Evolutionary conservation across 163 green algal genomes (phyloP).

Genomic region (Chloroidium sp.): DNA sequence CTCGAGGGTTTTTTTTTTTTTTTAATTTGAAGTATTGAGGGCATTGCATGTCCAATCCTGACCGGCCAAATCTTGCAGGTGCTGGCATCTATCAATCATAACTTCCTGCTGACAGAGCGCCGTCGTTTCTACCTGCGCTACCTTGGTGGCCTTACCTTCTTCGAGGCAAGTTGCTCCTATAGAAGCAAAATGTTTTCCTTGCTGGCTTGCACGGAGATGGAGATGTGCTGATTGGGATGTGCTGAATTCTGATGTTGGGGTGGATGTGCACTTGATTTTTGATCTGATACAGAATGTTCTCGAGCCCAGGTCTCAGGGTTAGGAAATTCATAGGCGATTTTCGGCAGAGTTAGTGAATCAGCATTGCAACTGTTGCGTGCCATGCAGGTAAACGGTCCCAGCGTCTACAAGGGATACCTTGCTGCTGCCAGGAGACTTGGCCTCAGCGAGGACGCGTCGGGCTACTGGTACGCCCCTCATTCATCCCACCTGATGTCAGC

Average conservation of each 20-base stretch:
- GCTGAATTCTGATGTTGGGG: too few relatives aligned
- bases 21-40: too few relatives aligned
- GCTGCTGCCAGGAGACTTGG: constrained; percentile 29
- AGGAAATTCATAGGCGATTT: too few relatives aligned
- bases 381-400: constrained; percentile 24
- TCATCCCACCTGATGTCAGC: neutral
- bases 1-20: too few relatives aligned
- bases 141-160: constrained; percentile 41
- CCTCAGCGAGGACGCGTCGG: constrained; percentile 24
- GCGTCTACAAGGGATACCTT: constrained; percentile 34
- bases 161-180: constrained; percentile 31
- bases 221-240: neutral
- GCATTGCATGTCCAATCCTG: too few relatives aligned
- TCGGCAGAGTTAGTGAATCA: neutral
- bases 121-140: constrained; percentile 46
- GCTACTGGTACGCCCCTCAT: constrained; percentile 12
- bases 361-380: neutral
- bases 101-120: constrained; percentile 54
- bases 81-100: constrained; percentile 46
- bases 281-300: too few relatives aligned
- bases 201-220: neutral
- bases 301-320: too few relatives aligned
- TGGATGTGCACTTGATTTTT: too few relatives aligned
- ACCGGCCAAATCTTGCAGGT: constrained; percentile 8
- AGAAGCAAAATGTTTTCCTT: neutral